Evolutionary conservation across 176 grass and related monocot genomes (phyloP), one percentile per base, ranked within the genome.

Genomic region (Cenchrus fungigraminus): DNA sequence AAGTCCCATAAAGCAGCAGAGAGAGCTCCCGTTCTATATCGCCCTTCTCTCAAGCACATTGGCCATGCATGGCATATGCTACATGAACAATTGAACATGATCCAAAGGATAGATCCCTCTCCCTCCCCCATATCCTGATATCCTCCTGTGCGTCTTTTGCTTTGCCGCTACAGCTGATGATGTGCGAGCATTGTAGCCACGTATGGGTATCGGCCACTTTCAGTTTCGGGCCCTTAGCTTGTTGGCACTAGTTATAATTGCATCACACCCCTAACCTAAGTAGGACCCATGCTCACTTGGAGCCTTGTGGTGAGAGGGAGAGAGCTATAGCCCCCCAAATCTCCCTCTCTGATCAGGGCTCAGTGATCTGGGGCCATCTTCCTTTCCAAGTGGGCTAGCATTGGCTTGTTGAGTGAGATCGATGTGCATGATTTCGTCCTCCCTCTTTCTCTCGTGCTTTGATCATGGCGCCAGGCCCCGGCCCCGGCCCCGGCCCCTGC

Each of bases 221-320:
- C 78, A 75, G 82, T 78, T 90, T 72, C 46, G 40, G 85, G 74
- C 57, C 45, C 28, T 20, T 63, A 20, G 25, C 25, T 25, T 25
- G 25, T 25, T 12, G 76, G 74, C 81, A 84, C 65, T 74, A 16
- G 6, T 4, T 6, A 56, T 20, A 68, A 78, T 76, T 44, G 54
- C 46, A 8, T 29, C 22, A 40, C 37, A 40, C 37, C 37, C 37
- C 37, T 40, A 40, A 40, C 67, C 29, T 58, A 52, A 4, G 12
- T 76, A 77, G 93, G 96, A 34, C 78, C 96, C 92, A 79, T 85
- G 49, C 45, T 74, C 60, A 81, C 87, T 92, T 89, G 89, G 14
- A 76, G 22, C 49, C 84, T 68, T 84, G 84, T 89, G 50, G 49
- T 12, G 65, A 54, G 82, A 3, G 34, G 34, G 34, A 68, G 79